Evolutionary conservation across 2,329 filamentous ascomycete genomes (phyloP), one percentile per base, ranked within the genome.

Genomic region (Diaporthe destruens): DNA sequence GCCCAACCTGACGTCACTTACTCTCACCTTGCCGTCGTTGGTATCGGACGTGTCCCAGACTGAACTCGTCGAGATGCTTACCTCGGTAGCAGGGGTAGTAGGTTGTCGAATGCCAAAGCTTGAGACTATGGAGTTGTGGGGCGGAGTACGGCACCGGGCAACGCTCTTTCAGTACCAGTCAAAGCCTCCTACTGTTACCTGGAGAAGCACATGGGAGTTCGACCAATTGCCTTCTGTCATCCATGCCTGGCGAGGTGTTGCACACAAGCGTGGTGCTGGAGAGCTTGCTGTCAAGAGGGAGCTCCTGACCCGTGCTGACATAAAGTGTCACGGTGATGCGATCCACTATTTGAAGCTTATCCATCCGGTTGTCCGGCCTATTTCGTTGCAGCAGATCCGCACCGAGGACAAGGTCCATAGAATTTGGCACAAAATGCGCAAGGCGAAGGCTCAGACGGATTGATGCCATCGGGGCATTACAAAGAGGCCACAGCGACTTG

Each of bases 41-140:
- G 74, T 69, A 55, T 73, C 76, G 29, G 71, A 75, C 23, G 74
- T 72, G 69, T 63, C 73, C 68, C 34, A 75, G 54, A 34, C 29
- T 36, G 32, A 76, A 57, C 78, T 78, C 55, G 72, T 47, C 42
- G 54, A 72, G 16, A 77, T 75, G 69, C 73, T 77, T 67, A 75
- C 69, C 72, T 73, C 73, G 73, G 79, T 77, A 54, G 78, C 75
- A n/a, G 74, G 57, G 42, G 72, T 67, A 66, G 79, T 67, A 66
- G 79, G 78, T 56, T 74, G 77, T 39, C 77, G 75, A 65, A 81
- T 81, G 78, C 79, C 79, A 72, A 69, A 66, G n/a, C 75, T 81
- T 29, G 69, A 78, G 74, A 81, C 75, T 61, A 79, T 81, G 78
- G 79, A 81, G 74, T 79, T 81, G 67, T 81, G 79, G 79, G 81